Conservation (phyloP, 345 rosid genomes). For the Dimocarpus longan region DNA sequence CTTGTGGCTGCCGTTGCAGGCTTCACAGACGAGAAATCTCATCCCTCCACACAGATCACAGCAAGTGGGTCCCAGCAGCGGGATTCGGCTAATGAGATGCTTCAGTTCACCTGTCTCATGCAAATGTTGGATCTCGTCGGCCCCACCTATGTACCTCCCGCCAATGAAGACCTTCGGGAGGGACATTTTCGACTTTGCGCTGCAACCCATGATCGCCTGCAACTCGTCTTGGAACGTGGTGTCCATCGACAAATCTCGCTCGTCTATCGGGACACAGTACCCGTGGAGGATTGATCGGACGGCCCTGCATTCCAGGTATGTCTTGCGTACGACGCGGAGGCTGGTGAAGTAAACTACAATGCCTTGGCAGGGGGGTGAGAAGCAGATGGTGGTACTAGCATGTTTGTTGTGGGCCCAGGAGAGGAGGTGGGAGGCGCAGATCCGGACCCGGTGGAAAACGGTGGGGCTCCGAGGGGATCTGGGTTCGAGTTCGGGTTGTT, state of each 20-base stretch:
- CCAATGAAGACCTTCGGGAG: conserved; percentile 58
- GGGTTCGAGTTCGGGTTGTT: conserved; percentile 19
- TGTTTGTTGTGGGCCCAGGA: conserved; percentile 22
- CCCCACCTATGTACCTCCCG: conserved; percentile 52
- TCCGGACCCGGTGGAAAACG: conserved; percentile 66
- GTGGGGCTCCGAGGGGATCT: conserved; percentile 37
- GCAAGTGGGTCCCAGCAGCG: conserved; percentile 18
- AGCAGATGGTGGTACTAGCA: background rate
- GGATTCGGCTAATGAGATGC: conserved; percentile 36
- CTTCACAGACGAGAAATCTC: conserved; percentile 51
- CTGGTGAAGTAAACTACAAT: conserved; percentile 75
- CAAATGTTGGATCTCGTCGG: conserved; percentile 42
- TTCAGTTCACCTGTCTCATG: conserved; percentile 52
- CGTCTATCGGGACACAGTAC: conserved; percentile 58
- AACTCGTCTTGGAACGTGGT: conserved; percentile 53
- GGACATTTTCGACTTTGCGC: background rate
- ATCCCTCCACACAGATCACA: conserved; percentile 56
- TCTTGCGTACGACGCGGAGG: conserved; percentile 68
- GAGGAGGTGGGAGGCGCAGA: conserved; percentile 47
- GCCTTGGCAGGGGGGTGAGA: conserved; percentile 37
- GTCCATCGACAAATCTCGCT: conserved; percentile 83
- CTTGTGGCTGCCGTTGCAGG: conserved; percentile 69
- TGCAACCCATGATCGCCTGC: conserved; percentile 38
- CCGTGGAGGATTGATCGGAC: conserved; percentile 64
- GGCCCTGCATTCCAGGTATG: conserved; percentile 70